phyloP scores from a whole-genome alignment of 768 basidiomycete species.

The Chalciporus piperatus region DNA sequence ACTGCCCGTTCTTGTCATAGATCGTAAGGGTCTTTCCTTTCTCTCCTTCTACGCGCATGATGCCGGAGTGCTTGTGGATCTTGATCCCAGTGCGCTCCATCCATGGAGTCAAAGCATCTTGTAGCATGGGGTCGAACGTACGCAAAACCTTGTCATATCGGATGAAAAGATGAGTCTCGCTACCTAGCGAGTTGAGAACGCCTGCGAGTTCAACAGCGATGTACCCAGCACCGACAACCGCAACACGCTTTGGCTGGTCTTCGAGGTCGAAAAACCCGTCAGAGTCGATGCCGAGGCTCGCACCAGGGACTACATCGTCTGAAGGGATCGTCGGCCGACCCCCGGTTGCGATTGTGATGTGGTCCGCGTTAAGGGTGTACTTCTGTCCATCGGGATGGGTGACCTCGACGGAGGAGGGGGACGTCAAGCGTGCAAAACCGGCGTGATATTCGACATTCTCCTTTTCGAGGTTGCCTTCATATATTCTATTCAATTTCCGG shows the following conservation, averaged over 20 bases:
- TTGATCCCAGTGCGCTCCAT: slow-evolving; percentile 94
- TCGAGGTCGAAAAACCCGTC: slow-evolving; percentile 96
- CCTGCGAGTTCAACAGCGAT: slow-evolving; percentile 98
- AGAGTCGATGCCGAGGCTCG: slow-evolving; percentile 84
- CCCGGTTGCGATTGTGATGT: slow-evolving; percentile 83
- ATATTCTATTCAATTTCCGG: slow-evolving; percentile 82
- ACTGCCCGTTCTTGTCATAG: slow-evolving; percentile 70
- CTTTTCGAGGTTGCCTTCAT: slow-evolving; percentile 82
- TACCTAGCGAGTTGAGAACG: slow-evolving; percentile 85
- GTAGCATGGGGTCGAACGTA: slow-evolving; percentile 86
- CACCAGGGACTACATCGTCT: slow-evolving; percentile 82
- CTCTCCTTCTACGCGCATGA: slow-evolving; percentile 72
- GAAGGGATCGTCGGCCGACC: slow-evolving; percentile 79
- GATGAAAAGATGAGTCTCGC: slow-evolving; percentile 91
- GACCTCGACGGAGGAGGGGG: slow-evolving; percentile 70
- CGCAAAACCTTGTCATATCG: slow-evolving; percentile 87
- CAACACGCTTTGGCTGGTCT: slow-evolving; percentile 89
- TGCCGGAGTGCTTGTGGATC: slow-evolving; percentile 74
- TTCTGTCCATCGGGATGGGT: slow-evolving; percentile 61
- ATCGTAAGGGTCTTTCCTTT: slow-evolving; percentile 74
- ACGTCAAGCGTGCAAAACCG: slow-evolving; percentile 73
- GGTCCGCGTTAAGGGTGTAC: slow-evolving; percentile 72
- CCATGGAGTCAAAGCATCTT: slow-evolving; percentile 83
- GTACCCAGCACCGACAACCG: slow-evolving; percentile 95
- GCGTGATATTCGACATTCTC: slow-evolving; percentile 86